Base-by-base conservation (phyloP, 148 eudicot species). In the Rhododendron vialii region DNA sequence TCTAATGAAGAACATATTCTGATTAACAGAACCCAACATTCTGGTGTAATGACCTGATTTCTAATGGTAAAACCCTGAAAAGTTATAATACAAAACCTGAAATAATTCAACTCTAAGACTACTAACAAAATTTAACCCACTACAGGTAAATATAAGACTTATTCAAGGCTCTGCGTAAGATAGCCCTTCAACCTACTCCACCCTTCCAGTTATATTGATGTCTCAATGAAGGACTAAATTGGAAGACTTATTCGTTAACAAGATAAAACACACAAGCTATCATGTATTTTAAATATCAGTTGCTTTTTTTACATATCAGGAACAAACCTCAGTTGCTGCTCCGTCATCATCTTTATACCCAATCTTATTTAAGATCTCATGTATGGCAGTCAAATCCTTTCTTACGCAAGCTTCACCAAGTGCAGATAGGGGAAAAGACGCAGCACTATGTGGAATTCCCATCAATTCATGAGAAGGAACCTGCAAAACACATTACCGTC, bases 271-370 rank as follows among this genome's bases (percentile, higher is more conserved):
- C 11, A 35, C 2, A 38, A 33, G 43, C 78, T 17, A 24, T 26
- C 35, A 84, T 24, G 38, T 36, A 76, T 55, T 38, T 50, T 74
- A 22, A 53, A 26, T 71, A 36, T 76, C 28, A 75, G 10, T 26
- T 20, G 48, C 13, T 35, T 47, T 30, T 10, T 73, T 26, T 76
- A 61, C n/a, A 82, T 61, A 43, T 45, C 33, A 33, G 83, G 79
- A 82, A 88, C 91, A 88, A 89, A 97, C 99, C 99, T 97, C 98
- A 84, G 99, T 93, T 74, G 96, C 98, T 87, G 98, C 95, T 86
- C 98, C 99, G 88, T 96, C 99, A 7, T 96, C 99, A 87, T 96
- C 98, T 91, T 94, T 96, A 87, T 96, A 96, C 61, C 96, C 98
- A 87, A 94, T 87, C 67, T 85, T 90, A 89, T 95, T 95, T 57